These are phyloP conservation scores for Fusarium buxicola DNA, from an alignment of 2,329 filamentous ascomycete species.

Conservation along the genomic window DNA sequence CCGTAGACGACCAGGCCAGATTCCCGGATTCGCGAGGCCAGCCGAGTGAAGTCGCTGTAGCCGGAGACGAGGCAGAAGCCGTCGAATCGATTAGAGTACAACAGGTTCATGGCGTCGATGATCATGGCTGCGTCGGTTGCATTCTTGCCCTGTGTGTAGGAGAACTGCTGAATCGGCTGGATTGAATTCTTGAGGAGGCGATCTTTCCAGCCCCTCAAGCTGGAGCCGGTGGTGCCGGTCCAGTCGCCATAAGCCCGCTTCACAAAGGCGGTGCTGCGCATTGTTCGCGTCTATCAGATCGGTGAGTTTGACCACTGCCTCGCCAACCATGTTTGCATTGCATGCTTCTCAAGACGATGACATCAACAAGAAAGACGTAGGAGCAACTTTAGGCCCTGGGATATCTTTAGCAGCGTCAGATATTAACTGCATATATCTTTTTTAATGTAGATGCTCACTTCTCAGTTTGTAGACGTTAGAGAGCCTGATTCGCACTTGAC, in stretches of 20 bases:
- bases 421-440: no score
- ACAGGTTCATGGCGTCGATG: constrained; percentile 54
- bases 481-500: no score
- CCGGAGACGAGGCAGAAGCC: constrained; percentile 52
- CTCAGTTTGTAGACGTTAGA: no score
- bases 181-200: constrained; percentile 49
- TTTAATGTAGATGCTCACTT: no score
- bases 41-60: constrained; percentile 52
- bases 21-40: constrained; percentile 50
- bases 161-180: constrained; percentile 53
- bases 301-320: constrained; percentile 42
- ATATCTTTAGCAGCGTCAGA: no score
- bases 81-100: constrained; percentile 49
- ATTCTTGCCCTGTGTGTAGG: constrained; percentile 52
- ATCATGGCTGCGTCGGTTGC: constrained; percentile 52
- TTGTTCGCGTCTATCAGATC: constrained; percentile 53
- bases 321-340: background rate
- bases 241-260: constrained; percentile 52
- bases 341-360: background rate
- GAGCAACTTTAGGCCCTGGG: no score
- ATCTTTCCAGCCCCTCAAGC: constrained; percentile 47
- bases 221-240: constrained; percentile 44
- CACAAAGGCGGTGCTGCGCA: constrained; percentile 43
- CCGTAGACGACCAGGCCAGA: constrained; percentile 44
- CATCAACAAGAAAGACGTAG: no score